A percentile compares a stretch with the other conserved stretches of the same genome.
Evolutionary conservation across 345 rosid genomes (phyloP).

Genomic region (Pugionium dolabratum): DNA sequence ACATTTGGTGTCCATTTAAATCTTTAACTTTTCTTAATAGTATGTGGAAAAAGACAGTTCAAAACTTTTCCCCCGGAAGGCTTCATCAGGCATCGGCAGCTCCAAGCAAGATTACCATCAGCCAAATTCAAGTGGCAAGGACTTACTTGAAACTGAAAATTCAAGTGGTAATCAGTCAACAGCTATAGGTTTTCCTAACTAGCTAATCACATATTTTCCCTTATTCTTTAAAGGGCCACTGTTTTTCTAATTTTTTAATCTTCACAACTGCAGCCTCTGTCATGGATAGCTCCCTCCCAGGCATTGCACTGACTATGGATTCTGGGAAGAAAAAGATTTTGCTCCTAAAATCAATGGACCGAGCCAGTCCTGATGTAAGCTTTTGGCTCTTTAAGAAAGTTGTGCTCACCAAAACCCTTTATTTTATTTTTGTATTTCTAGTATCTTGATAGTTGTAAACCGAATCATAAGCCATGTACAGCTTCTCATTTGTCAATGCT

Average conservation of each 20-base stretch:
- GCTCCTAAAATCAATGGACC: slow-evolving; percentile 52
- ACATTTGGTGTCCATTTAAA: background rate
- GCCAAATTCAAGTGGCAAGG: slow-evolving; percentile 43
- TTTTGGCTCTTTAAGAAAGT: slow-evolving; percentile 14
- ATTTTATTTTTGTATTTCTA: background rate
- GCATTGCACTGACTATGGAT: slow-evolving; percentile 50
- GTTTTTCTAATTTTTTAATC: background rate
- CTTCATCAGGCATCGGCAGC: slow-evolving; percentile 33
- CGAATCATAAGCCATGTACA: background rate
- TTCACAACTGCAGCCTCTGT: slow-evolving; percentile 40
- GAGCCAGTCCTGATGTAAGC: slow-evolving; percentile 54
- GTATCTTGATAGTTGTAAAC: slow-evolving; percentile 7
- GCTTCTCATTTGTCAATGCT: slow-evolving; percentile 5
- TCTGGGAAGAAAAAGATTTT: slow-evolving; percentile 61
- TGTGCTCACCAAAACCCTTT: slow-evolving; percentile 13
- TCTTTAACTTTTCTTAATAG: slow-evolving; percentile 36
- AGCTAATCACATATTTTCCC: background rate
- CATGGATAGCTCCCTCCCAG: slow-evolving; percentile 49
- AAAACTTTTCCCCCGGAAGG: slow-evolving; percentile 44
- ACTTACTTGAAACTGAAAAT: slow-evolving; percentile 28
- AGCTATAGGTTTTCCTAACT: slow-evolving; percentile 4
- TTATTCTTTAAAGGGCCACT: background rate
- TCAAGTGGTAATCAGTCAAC: slow-evolving; percentile 40
- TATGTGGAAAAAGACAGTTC: slow-evolving; percentile 48
- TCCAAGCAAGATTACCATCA: slow-evolving; percentile 45